Evolutionary conservation across 2,329 filamentous ascomycete species (phyloP).

Genomic region (Chaetomiaceae sp.): DNA sequence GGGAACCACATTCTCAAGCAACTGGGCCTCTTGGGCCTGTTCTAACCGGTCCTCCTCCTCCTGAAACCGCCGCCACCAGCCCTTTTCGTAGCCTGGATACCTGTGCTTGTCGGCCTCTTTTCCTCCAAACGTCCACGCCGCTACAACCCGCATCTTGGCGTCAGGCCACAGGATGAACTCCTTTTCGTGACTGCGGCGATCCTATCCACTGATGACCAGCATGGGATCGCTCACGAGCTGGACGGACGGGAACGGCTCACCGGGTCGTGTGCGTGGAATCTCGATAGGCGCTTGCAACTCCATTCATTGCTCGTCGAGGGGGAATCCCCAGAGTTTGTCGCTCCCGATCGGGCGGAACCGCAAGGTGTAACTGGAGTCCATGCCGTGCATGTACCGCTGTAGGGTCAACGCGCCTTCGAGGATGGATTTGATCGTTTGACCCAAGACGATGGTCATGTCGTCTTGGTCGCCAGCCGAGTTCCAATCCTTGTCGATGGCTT

Average conservation of each 20-base stretch:
- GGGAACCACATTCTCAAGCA: no score
- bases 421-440: not conserved
- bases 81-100: no score
- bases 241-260: not conserved
- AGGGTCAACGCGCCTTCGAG: not conserved
- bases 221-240: not conserved
- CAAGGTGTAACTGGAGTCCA: not conserved
- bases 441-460: not conserved
- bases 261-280: not conserved
- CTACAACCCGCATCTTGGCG: not conserved
- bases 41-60: no score
- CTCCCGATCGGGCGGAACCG: not conserved
- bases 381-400: not conserved
- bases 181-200: not conserved
- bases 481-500: not conserved
- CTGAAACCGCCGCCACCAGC: no score
- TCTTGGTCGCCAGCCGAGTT: not conserved
- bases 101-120: no score
- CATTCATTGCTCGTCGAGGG: not conserved
- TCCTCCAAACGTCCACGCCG: not conserved
- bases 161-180: not conserved
- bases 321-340: not conserved
- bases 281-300: not conserved
- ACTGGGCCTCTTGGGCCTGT: no score
- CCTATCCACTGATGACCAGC: not conserved